phyloP scores from a whole-genome alignment of 2,329 filamentous ascomycete species.

The Achaetomium macrosporum region DNA sequence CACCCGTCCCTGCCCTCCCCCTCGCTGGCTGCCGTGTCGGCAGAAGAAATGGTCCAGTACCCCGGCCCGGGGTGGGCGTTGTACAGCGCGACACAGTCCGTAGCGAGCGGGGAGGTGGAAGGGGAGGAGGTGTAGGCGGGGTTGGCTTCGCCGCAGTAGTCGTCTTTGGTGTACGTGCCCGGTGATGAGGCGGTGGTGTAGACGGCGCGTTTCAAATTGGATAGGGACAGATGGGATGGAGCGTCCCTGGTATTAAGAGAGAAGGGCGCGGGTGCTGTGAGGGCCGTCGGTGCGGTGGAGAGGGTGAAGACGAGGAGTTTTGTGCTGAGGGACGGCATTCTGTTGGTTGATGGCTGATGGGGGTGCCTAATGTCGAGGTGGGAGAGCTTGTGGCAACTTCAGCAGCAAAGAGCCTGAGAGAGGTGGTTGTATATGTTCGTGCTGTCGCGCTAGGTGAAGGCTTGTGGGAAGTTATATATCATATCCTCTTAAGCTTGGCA shows the following conservation, averaged over 20 bases:
- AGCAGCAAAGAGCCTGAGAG: too few relatives aligned
- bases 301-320: neutral
- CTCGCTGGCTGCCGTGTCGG: neutral
- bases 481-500: too few relatives aligned
- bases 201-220: too few relatives aligned
- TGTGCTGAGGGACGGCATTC: constrained; percentile 1
- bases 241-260: neutral
- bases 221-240: constrained; percentile 1
- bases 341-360: neutral
- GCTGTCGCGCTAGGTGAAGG: too few relatives aligned
- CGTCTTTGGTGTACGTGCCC: neutral
- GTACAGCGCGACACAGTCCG: constrained; percentile 9
- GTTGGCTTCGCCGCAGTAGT: constrained; percentile 16
- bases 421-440: too few relatives aligned
- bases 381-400: too few relatives aligned
- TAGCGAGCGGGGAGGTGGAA: neutral
- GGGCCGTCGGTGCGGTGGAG: neutral
- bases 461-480: too few relatives aligned
- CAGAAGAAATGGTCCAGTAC: constrained; percentile 6
- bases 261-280: neutral
- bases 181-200: neutral
- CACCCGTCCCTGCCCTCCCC: neutral
- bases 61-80: neutral
- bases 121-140: neutral
- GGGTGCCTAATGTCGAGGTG: neutral